Evolutionary conservation across 1,139 yeast species (phyloP).

Genomic region (Kurtzmaniella quercitrusa): DNA sequence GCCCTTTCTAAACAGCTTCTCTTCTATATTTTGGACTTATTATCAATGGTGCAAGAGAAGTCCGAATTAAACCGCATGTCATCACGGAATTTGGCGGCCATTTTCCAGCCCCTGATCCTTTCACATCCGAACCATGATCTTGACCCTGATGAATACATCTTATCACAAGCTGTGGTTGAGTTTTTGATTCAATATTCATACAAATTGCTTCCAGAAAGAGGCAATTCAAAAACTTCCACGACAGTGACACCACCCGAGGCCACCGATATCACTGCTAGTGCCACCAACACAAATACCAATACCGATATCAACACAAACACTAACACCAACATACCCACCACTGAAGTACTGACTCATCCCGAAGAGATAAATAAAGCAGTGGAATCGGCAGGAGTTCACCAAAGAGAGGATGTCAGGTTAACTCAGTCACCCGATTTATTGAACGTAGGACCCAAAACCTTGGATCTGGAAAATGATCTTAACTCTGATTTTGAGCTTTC

Average conservation of each 20-base stretch:
- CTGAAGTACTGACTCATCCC: neutral
- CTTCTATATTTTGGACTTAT: constrained; percentile 82
- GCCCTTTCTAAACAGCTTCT: constrained; percentile 71
- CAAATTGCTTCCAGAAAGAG: constrained; percentile 53
- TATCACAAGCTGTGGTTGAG: constrained; percentile 83
- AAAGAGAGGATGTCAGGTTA: neutral
- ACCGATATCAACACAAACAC: neutral
- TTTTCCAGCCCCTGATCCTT: constrained; percentile 90
- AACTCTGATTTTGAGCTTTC: constrained; percentile 20
- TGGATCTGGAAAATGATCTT: constrained; percentile 25
- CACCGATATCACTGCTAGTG: constrained; percentile 1
- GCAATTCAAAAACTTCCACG: constrained; percentile 1
- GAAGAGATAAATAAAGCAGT: neutral
- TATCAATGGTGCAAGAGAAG: constrained; percentile 81
- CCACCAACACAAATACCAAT: neutral
- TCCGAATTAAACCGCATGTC: constrained; percentile 84
- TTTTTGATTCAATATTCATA: constrained; percentile 85
- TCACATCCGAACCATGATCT: constrained; percentile 92
- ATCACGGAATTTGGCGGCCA: constrained; percentile 88
- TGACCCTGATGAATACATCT: constrained; percentile 85
- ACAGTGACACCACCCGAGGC: constrained; percentile 5
- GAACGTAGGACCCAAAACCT: neutral
- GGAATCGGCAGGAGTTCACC: neutral
- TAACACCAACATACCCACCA: neutral
- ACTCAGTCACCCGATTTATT: neutral